Evolutionary conservation across 768 basidiomycete species (phyloP), one percentile per base, ranked within the genome.

Genomic region (Pleurotus salmoneostramineus): DNA sequence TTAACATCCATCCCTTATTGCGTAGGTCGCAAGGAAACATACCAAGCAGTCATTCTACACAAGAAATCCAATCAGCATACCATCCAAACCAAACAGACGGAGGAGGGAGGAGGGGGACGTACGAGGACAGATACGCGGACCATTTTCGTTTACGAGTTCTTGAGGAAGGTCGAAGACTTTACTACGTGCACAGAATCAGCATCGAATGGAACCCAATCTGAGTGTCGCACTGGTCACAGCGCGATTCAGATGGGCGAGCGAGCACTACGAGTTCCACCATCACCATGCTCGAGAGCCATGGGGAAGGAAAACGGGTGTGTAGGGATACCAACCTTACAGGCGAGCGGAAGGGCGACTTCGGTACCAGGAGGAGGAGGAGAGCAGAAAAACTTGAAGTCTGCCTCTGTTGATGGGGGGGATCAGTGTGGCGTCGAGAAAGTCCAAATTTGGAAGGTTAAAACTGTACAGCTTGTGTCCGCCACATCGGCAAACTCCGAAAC

Each of bases 41-140:
- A 69, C 68, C 31, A 81, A 68, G 74, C 76, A 78, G 69, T 80
- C 80, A 64, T 80, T 80, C 79, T 80, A 50, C 0, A 37, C 21
- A 27, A 27, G 21, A 2, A 2, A 35, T 15, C 5, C 1, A 31
- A 50, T 64, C 11, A 65, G 61, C 40, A 45, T 21, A 12, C n/a
- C 5, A 40, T 34, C 10, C 44, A 14, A 15, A 48, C 47, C 2
- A 8, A 42, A 4, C 15, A 12, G 8, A 15, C 11, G 17, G 15
- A 4, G 45, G 11, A 14, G 11, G 35, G 12, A 15, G 10, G n/a
- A 11, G 69, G 65, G 77, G 79, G 57, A 91, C 83, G 83, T 83
- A 80, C 91, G 62, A 94, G 79, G 68, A 93, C 92, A 64, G 91
- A 92, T 56, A 93, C 81, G 77, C 91, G 91, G 71, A 94, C 91